Percentiles rank a stretch among this genome's conserved stretches.
These are phyloP conservation scores for Xylariaceae sp. DNA, from an alignment of 2,329 filamentous ascomycete genomes.

Conservation along the genomic window DNA sequence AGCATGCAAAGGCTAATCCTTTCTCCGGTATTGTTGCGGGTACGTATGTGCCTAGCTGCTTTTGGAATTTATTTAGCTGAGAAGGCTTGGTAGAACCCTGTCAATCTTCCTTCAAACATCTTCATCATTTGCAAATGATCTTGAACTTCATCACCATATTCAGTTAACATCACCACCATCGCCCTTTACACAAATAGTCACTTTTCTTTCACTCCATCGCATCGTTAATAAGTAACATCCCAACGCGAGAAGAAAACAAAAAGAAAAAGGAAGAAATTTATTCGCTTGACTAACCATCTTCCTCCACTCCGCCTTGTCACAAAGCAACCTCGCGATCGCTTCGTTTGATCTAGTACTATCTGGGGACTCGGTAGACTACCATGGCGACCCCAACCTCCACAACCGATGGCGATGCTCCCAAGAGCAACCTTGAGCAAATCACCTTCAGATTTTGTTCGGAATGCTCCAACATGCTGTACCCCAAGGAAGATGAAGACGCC, in stretches of 20 bases:
- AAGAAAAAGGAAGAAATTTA: not conserved
- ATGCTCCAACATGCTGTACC: constrained; percentile 98
- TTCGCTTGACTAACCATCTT: not conserved
- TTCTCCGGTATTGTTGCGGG: not conserved
- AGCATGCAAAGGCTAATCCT: not conserved
- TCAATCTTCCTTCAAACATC: no score
- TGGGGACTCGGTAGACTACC: constrained; percentile 2
- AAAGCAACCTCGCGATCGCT: constrained; percentile 7
- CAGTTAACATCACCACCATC: no score
- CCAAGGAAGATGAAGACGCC: constrained; percentile 85
- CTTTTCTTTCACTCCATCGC: not conserved
- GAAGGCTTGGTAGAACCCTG: no score
- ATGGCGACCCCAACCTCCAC: constrained; percentile 64
- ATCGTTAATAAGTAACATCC: not conserved
- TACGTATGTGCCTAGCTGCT: not conserved
- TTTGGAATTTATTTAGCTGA: no score
- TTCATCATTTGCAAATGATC: no score
- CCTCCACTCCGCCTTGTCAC: not conserved
- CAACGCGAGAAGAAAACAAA: no score
- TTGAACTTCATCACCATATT: no score
- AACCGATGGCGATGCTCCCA: constrained; percentile 45
- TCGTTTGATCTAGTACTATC: not conserved
- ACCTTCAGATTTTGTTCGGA: constrained; percentile 98
- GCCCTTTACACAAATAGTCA: no score
- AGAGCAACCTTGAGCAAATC: constrained; percentile 73